These are phyloP conservation scores for Phytophthora tentaculata DNA, from an alignment of 352 stramenopile genomes.

Conservation along the genomic window DNA sequence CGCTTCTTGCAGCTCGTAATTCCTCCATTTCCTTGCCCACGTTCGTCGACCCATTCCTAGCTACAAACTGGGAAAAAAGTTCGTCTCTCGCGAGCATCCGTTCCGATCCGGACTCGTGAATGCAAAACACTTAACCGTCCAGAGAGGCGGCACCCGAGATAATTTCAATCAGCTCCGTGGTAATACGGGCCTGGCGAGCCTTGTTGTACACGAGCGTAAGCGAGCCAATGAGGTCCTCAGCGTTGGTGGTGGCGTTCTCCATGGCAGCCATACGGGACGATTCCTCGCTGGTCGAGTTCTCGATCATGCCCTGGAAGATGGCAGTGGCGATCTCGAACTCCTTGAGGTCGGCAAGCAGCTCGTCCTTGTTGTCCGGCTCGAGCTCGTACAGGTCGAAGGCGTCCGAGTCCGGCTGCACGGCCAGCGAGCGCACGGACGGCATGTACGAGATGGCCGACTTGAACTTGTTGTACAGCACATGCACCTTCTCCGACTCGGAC, in stretches of 20 bases:
- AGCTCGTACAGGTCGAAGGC: conserved; percentile 96
- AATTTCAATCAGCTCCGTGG: conserved; percentile 98
- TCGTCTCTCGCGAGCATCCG: conserved; percentile 20
- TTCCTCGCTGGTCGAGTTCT: conserved; percentile 98
- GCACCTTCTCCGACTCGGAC: conserved; percentile 93
- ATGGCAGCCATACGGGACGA: conserved; percentile 99
- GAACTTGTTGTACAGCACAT: conserved; percentile 98
- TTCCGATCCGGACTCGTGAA: conserved; percentile 26
- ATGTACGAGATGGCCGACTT: conserved; percentile 96
- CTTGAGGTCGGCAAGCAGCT: conserved; percentile 96
- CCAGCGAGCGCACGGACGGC: conserved; percentile 89
- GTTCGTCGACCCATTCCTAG: conserved; percentile 25
- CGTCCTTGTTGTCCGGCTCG: conserved; percentile 97
- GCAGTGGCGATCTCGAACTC: conserved; percentile 92
- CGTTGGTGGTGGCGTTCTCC: conserved; percentile 99
- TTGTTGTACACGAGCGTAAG: conserved; percentile 92
- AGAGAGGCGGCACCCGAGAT: conserved; percentile 97
- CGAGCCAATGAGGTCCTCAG: conserved; percentile 96
- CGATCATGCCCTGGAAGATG: conserved; percentile 97
- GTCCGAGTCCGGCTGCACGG: conserved; percentile 66
- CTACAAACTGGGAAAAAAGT: conserved; percentile 30
- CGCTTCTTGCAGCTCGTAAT: conserved; percentile 36
- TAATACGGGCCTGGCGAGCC: conserved; percentile 96
- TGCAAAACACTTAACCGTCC: conserved; percentile 79
- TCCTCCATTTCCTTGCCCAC: conserved; percentile 30